Base-by-base conservation (phyloP, 495 filamentous ascomycete species). In the Aspergillus homomorphus region DNA sequence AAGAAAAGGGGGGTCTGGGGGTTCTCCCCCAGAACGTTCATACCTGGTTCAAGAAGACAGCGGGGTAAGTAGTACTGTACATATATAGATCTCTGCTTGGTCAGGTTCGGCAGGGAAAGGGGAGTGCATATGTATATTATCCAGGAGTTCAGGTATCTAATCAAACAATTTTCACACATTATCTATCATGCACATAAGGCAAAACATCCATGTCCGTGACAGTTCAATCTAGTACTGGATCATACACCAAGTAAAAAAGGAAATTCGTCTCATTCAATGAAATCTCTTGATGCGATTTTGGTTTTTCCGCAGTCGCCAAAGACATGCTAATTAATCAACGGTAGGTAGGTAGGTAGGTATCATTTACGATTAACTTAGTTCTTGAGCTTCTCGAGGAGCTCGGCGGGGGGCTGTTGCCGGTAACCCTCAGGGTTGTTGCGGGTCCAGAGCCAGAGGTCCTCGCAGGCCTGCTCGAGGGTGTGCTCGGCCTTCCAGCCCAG, bases 351-450 rank as follows among this genome's bases (percentile, higher is more conserved):
- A 28, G 26, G 33, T 38, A 38, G 33, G 33, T 38, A 38, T 46
- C 45, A 46, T 46, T 59, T 45, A 48, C 38, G 19, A 44, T 33
- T 24, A 66, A 64, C n/a, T 65, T 82, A 75, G 61, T 83, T 80
- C 77, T 90, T 86, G 64, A 94, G 69, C 65, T 80, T 79, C 56
- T 89, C 87, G 24, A 97, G 67, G 64, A 98, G 80, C 72, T 89
- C 87, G 58, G 90, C 83, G 28, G 94, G 94, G 20, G 94, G 91
- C 62, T 89, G 76, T 76, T 97, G 92, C 53, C 90, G 81, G 77
- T 98, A 98, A 18, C 94, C 94, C 77, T 90, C 83, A 44, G 94
- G 94, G 76, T 98, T 98, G 76, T 97, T 98, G 73, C 89, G 83
- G 2, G 84, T 87, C 94, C 94, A 98, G 67, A 84, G 87, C 94